Evolutionary conservation across 306 rosid species (phyloP), one percentile per base, ranked within the genome.

Genomic region (Cicer yamashitae): DNA sequence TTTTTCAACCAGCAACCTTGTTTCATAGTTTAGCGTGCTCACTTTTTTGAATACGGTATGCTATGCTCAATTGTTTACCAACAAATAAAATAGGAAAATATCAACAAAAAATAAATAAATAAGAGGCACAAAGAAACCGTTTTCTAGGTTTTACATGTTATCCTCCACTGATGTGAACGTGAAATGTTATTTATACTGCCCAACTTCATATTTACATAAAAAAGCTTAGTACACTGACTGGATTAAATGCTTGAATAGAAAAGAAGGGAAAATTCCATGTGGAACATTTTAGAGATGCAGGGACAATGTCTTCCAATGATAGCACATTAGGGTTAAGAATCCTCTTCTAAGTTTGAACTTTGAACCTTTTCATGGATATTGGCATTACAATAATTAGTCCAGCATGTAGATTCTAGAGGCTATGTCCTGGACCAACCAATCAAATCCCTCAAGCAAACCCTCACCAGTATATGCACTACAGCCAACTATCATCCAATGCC

Each of bases 381-480:
- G 38, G 17, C 66, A 6, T 18, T 52, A 48, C 34, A 22, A 46
- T 15, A 30, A 77, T 67, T 64, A 86, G 63, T 86, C 86, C 48
- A 91, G 90, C 86, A 89, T 81, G 78, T 93, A 91, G 71, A 91
- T 89, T 82, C 93, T 86, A 41, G 97, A 93, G 46, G 97, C 97
- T 59, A 93, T 77, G 80, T 91, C 97, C 77, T 91, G 91, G 73
- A 93, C 97, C 88, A 93, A 58, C 98, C 98, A 89, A 88, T 89
- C 87, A 77, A 91, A 88, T 17, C 93, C 98, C 82, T 87, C 89
- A 12, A 93, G 89, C 80, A 91, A 83, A 34, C 97, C 96, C 68
- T 89, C 89, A 2, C 97, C 98, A 1, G 93, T 88, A 73, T 77
- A 82, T 22, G 93, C 97, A 70, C 97, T 89, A 57, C 97, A 93